Evolutionary conservation across 2,329 filamentous ascomycete genomes (phyloP), one percentile per base, ranked within the genome.

Genomic region (Scolecobasidium constrictum): DNA sequence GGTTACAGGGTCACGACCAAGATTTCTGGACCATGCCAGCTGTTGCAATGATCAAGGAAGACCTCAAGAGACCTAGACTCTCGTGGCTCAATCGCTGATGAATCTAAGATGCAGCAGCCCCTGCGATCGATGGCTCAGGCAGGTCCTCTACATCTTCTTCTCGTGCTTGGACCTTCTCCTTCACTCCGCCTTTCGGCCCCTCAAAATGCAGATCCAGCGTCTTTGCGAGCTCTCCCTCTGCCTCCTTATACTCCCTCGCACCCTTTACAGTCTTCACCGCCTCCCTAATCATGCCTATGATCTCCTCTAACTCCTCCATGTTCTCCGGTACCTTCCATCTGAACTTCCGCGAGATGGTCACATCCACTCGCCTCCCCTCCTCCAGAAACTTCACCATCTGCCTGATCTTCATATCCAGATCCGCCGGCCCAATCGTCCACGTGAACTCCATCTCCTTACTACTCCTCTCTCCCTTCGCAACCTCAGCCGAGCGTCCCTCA

Each of bases 311-410:
- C 23, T 44, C 42, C 5, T 21, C 22, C 22, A 34, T 34, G 11
- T 6, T 20, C 31, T 42, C 34, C 9, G 13, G 18, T 11, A 9
- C 34, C 20, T 18, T 9, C 37, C 17, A 7, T 17, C 42, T 34
- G 11, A 19, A 23, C 42, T 38, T 38, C 21, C 26, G 21, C 35
- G 26, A 19, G 20, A 44, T 38, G 5, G 26, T 16, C 9, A 44
- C 22, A 20, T 44, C 42, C 12, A 44, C 42, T 18, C 39, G 38
- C 42, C 42, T 38, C n/a, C 42, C 42, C 23, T 44, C 42, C 35
- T 44, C 23, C 23, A 44, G 23, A 34, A 44, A 44, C 35, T 20
- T 20, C 4, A 9, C 13, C 18, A 26, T 18, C 42, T 44, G 21
- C 5, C 22, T 44, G 19, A 26, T 19, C 20, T 39, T 38, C 35